Base-by-base conservation (phyloP, 2,329 filamentous ascomycete genomes). In the Claviceps maximensis region DNA sequence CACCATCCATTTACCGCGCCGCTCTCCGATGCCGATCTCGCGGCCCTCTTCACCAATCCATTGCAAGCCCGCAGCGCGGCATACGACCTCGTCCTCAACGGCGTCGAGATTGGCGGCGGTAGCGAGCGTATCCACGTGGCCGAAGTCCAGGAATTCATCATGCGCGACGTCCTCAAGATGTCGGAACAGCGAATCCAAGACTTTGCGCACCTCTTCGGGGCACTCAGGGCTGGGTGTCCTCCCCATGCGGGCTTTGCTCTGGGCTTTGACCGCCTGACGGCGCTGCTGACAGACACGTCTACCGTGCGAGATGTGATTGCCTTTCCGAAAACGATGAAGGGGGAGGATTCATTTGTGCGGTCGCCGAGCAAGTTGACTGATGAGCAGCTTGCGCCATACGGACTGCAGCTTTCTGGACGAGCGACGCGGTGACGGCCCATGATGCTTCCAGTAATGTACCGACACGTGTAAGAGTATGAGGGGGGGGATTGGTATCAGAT, bases 1-100 rank as follows among this genome's bases (percentile, higher is more conserved):
- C 93, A 98, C 63, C 93, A 98, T 65, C 93, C 93, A 0, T 98
- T 98, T 69, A 98, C 93, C 0, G 87, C 93, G 0, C 93, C 93
- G 0, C 80, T 87, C 38, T 80, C 80, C 0, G 67, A 76, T 0
- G 71, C 73, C 4, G 90, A 97, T 63, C 78, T 95, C 17, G 83
- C 89, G 41, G 69, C 88, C 0, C 79, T 97, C 1, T 74, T 82
- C 40, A 82, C 76, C 0, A 76, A 89, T 42, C 91, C 93, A 0
- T 74, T 89, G 1, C 69, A 76, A 47, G 89, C 82, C 1, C 80
- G 78, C 59, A 94, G 86, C 3, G 91, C 95, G 61, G 90, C 95
- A 65, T 98, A 96, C 69, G 93, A 98, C 61, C 81, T 98, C 15
- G 91, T 98, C 0, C 80, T 97, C 60, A 98, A 98, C 65, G 93